Base-by-base conservation (phyloP, 2,329 filamentous ascomycete genomes). In the Xylaria sp. region DNA sequence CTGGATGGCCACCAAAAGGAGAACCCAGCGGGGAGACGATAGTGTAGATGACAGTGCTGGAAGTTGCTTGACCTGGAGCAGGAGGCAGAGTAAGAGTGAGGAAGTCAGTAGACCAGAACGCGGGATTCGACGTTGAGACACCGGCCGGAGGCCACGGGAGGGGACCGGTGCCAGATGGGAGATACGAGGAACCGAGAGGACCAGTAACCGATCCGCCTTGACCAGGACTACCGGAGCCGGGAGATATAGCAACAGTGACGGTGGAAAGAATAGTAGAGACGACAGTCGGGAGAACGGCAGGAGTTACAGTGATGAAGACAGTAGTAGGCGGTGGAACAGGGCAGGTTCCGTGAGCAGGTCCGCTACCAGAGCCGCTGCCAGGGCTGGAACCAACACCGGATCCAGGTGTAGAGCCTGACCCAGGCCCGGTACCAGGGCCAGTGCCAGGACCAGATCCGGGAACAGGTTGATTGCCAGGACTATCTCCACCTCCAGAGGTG, bases 291-390 rank as follows among this genome's bases (percentile, higher is more conserved):
- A 74, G 63, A 44, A 67, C 70, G 58, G 73, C 71, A 13, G 78
- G 75, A 54, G 74, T 75, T 51, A 83, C 73, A 33, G 82, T 83
- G 65, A 85, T 72, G 66, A 83, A 81, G 62, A 84, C 76, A 38
- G 82, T 84, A 35, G 75, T 77, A 35, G 77, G 78, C 7, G 71
- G 71, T 59, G 75, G 68, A 40, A 74, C 60, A 62, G 76, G 72
- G 66, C 82, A 84, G 23, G 76, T 80, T 48, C 73, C 64, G 43
- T 52, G 68, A 33, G 67, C 64, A 54, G 66, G 55, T 44, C 57
- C 66, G 40, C 29, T 57, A 10, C 54, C 58, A 46, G 25, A 46
- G n/a, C 46, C 58, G 35, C 21, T 49, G n/a, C 52, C 55, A 59
- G 57, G 17, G 17, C 58, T 46, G 25, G 54, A 7, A 10, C 43